These are phyloP conservation scores for Thelonectria rubi DNA, from an alignment of 2,329 filamentous ascomycete genomes.

Conservation along the genomic window DNA sequence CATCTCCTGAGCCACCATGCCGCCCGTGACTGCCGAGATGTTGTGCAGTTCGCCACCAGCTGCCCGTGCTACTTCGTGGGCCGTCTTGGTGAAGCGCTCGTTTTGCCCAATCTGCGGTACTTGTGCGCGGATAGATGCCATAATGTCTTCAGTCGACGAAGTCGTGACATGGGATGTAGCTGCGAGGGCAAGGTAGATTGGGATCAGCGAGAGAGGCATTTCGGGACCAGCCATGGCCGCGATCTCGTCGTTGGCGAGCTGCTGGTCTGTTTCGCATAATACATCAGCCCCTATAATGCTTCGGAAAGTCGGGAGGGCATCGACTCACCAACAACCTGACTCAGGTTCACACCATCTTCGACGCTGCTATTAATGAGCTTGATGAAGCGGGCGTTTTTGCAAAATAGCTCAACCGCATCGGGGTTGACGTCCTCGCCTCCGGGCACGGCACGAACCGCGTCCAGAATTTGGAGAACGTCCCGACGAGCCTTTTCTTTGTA, in stretches of 20 bases:
- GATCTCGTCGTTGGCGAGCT: conserved; percentile 64
- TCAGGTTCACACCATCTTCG: conserved; percentile 56
- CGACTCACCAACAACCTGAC: conserved; percentile 64
- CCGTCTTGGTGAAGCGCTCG: conserved; percentile 61
- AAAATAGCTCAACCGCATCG: conserved; percentile 87
- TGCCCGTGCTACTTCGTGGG: conserved; percentile 77
- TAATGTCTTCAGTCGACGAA: conserved; percentile 62
- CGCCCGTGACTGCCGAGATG: conserved; percentile 85
- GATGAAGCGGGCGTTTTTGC: conserved; percentile 93
- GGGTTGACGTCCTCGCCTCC: conserved; percentile 66
- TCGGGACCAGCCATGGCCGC: conserved; percentile 56
- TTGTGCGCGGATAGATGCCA: conserved; percentile 54
- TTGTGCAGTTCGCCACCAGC: conserved; percentile 91
- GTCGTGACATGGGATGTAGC: conserved; percentile 58
- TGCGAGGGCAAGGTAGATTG: conserved; percentile 73
- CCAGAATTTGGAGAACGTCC: conserved; percentile 79
- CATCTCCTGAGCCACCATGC: conserved; percentile 94
- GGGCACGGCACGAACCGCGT: conserved; percentile 64
- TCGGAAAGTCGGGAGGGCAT: not conserved
- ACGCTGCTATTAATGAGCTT: conserved; percentile 76
- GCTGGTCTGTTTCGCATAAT: conserved; percentile 53
- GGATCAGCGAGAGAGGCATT: conserved; percentile 68
- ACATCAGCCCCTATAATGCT: conserved; percentile 1
- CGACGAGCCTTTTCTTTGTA: conserved; percentile 88
- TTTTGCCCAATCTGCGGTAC: conserved; percentile 59